Base-by-base conservation (phyloP, 2,329 filamentous ascomycete genomes). In the Ploettnerulaceae sp. region DNA sequence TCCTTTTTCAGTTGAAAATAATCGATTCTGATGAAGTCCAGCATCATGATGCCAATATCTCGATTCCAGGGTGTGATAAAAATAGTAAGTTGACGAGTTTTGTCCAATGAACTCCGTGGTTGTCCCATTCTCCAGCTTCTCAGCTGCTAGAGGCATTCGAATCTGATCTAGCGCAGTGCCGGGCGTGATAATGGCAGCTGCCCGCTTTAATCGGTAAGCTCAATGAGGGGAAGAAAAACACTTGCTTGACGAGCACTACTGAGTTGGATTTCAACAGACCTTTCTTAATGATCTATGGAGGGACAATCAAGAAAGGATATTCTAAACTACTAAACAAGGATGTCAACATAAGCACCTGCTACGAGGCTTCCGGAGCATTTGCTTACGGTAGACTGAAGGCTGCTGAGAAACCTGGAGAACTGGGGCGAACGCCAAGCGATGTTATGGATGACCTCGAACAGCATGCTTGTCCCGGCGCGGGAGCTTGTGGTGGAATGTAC, bases 11-110 rank as follows among this genome's bases (percentile, higher is more conserved):
- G 3, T 9, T 22, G 12, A 28, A 12, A 14, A n/a, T 25, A 7
- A 4, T 8, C 6, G 12, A 32, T 11, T 17, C 17, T 40, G 8
- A 34, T 41, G 43, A 26, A 40, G 11, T 20, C 7, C 45, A 57
- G 65, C 85, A 86, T 58, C 89, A 96, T 67, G 91, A 96, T 64
- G 91, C 89, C 48, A 94, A 47, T 8, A 40, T 47, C 24, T 26
- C 87, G 22, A 91, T 96, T 57, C 89, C 91, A 0, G 90, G 90
- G 8, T 96, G 90, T 66, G 90, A 96, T 71, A 96, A 96, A 77
- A 96, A 96, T 67, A 96, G 38, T 41, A 22, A 41, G 38, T 40
- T 29, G 26, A 9, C 7, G 4, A 4, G 26, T n/a, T n/a, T n/a
- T n/a, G n/a, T n/a, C n/a, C n/a, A n/a, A n/a, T n/a, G n/a, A n/a